Base-by-base conservation (phyloP, 108 stramenopile genomes). In the Epithemia pelagica region DNA sequence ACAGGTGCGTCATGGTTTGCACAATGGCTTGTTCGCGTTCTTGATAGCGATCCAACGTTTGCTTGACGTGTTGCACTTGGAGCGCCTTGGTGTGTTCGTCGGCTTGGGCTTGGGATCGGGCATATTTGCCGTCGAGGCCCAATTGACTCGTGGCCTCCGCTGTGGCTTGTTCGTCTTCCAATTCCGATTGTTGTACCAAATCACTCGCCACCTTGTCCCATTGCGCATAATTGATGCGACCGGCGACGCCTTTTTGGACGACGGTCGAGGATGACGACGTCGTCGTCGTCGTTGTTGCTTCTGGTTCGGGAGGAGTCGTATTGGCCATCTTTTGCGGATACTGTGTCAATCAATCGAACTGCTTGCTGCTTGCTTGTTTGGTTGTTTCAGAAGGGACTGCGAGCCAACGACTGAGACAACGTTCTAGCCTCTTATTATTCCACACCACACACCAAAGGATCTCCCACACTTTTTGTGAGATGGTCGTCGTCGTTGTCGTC, bases 101-200 rank as follows among this genome's bases (percentile, higher is more conserved):
- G 20, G 87, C 87, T 65, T 91, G 85, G 33, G 82, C 89, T 22
- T 75, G 53, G n/a, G 81, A 82, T 22, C 72, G 71, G 24, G 89
- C 85, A 56, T 90, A 86, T 57, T 85, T 85, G 28, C 87, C 87
- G 58, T 90, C 84, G 71, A 90, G 73, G 5, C 90, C 94, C 62
- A 90, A 60, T 52, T 82, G 85, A 2, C 65, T 59, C 8, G 77
- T 63, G 21, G 57, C 58, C 26, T 29, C 68, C 61, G 76, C 69
- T 8, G 52, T 60, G 60, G 89, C 92, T 5, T 65, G 30, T 32
- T 85, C 64, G 56, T 88, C 83, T 58, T 86, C 82, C 26, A 78
- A 65, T 24, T 87, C 87, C 10, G 73, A 66, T 29, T 83, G 69
- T 23, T 72, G 65, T 55, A 81, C 58, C 27, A 93, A 67, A 25